Conservation (phyloP, 371 early-diverging fungal species). For the Apophysomyces trapeziformis region DNA sequence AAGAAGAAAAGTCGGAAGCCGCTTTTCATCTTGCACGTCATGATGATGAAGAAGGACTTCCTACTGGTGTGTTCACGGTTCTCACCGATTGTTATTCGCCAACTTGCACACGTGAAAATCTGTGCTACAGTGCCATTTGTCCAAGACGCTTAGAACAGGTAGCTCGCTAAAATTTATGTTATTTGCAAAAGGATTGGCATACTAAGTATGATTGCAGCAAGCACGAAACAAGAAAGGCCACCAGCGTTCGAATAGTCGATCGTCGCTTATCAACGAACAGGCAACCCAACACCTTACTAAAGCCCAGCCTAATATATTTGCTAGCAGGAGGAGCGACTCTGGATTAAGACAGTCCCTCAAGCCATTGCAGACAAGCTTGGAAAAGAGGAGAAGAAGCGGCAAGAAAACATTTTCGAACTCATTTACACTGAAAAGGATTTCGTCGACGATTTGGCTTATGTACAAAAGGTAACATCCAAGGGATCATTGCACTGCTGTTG, state of each 20-base stretch:
- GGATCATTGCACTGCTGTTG: neutral
- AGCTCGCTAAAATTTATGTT: neutral
- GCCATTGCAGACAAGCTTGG: conserved; percentile 73
- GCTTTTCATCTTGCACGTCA: conserved; percentile 4
- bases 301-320: neutral
- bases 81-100: conserved; percentile 72
- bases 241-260: conserved; percentile 19
- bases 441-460: conserved; percentile 73
- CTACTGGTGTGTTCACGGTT: conserved; percentile 72
- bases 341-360: conserved; percentile 69
- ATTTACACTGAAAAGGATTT: conserved; percentile 92
- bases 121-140: conserved; percentile 65
- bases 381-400: conserved; percentile 82
- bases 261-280: conserved; percentile 11
- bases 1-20: conserved; percentile 17
- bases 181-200: neutral
- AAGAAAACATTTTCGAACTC: conserved; percentile 93
- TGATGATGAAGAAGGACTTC: conserved; percentile 30
- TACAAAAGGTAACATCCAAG: conserved; percentile 56
- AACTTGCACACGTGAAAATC: conserved; percentile 56
- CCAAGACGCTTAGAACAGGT: conserved; percentile 37
- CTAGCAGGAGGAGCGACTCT: conserved; percentile 42
- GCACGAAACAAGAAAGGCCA: conserved; percentile 14
- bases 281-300: neutral
- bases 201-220: neutral